A percentile compares a stretch with the other conserved stretches of the same genome.
These are phyloP conservation scores for Rhytidiadelphus loreus DNA, from an alignment of 225 moss, liverwort and hornwort genomes.

Conservation along the genomic window DNA sequence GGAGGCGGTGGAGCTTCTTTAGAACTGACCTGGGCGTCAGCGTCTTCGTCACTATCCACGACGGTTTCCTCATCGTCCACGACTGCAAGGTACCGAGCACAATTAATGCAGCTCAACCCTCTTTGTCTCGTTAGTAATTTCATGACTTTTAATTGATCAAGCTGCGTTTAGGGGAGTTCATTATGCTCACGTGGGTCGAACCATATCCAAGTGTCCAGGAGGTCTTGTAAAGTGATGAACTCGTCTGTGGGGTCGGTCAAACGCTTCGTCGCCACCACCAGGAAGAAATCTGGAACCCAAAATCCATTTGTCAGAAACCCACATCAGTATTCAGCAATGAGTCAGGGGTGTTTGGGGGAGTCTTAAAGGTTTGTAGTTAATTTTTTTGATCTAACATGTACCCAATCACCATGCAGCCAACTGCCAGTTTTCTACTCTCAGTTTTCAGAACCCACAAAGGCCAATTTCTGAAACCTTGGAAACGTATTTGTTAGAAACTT, in stretches of 20 bases:
- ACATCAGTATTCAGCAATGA: not conserved
- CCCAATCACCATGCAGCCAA: not conserved
- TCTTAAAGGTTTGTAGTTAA: not conserved
- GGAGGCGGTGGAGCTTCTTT: not conserved
- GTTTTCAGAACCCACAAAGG: too few relatives aligned
- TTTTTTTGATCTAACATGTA: not conserved
- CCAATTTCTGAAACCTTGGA: not conserved
- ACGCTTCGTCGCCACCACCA: constrained; percentile 45
- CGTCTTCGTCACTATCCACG: not conserved
- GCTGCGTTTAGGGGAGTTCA: not conserved
- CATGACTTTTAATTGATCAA: not conserved
- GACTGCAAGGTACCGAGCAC: not conserved
- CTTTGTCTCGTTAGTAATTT: not conserved
- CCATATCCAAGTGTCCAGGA: constrained; percentile 62
- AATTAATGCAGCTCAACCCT: not conserved
- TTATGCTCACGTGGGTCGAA: constrained; percentile 56
- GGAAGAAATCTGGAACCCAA: constrained; percentile 49
- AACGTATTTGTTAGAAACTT: not conserved
- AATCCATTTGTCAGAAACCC: not conserved
- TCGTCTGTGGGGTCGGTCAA: constrained; percentile 40
- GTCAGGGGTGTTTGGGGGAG: not conserved
- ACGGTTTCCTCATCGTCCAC: constrained; percentile 2
- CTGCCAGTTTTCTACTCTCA: not conserved
- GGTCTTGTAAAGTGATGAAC: constrained; percentile 52
- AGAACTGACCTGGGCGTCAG: not conserved